These are phyloP conservation scores for Beauveria pseudobassiana DNA, from an alignment of 2,329 filamentous ascomycete genomes.

Conservation along the genomic window DNA sequence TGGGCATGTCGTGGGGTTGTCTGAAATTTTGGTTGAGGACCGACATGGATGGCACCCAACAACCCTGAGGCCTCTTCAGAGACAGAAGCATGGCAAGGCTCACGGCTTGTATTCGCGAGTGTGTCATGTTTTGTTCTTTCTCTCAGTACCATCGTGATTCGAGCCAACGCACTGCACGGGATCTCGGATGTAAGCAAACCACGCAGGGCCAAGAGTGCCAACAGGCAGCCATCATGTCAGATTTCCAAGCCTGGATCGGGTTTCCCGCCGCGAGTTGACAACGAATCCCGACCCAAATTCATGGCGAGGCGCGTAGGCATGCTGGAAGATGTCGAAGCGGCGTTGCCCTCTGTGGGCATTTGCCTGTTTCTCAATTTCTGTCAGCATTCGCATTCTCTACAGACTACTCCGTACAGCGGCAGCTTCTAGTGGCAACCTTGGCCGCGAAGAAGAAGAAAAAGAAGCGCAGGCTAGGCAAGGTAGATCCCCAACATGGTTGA, in stretches of 20 bases:
- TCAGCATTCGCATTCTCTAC: not conserved
- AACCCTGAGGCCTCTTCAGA: not conserved
- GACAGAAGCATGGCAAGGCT: not conserved
- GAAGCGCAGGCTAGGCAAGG: not conserved
- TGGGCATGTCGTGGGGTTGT: not conserved
- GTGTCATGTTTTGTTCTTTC: not conserved
- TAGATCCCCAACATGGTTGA: slow-evolving; percentile 9
- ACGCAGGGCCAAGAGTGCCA: not conserved
- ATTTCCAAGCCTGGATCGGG: not conserved
- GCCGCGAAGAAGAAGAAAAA: too few species aligned
- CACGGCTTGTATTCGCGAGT: too few species aligned
- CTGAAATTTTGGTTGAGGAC: slow-evolving; percentile 9
- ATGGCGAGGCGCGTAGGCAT: not conserved
- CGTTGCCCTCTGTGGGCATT: not conserved
- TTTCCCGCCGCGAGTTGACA: not conserved
- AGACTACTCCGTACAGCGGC: too few species aligned
- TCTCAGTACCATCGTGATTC: too few species aligned
- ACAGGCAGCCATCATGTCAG: not conserved
- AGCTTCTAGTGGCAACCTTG: too few species aligned
- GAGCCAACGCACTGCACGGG: not conserved
- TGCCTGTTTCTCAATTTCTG: not conserved
- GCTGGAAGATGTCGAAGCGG: too few species aligned
- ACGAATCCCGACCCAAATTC: not conserved
- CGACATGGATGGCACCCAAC: not conserved
- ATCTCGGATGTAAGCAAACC: not conserved